Evolutionary conservation across 2,329 filamentous ascomycete species (phyloP).

Genomic region (Pyrenochaeta sp.): DNA sequence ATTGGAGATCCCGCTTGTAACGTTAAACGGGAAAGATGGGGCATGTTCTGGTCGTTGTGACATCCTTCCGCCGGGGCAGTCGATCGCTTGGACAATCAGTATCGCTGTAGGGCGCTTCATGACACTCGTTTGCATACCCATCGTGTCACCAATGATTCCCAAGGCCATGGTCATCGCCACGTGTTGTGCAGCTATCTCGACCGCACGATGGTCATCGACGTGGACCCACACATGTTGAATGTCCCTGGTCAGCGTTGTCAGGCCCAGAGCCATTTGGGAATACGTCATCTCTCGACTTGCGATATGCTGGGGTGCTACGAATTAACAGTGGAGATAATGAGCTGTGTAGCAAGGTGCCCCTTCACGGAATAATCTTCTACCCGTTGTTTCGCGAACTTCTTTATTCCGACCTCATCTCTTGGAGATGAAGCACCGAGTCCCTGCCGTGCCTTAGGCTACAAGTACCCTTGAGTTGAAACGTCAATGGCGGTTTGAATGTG

Average conservation of each 20-base stretch:
- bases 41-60: conserved; percentile 15
- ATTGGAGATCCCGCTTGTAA: conserved; percentile 22
- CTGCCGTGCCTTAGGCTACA: conserved; percentile 23
- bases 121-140: conserved; percentile 15
- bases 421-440: conserved; percentile 28
- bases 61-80: conserved; percentile 16
- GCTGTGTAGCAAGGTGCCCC: conserved; percentile 21
- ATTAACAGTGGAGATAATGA: conserved; percentile 20
- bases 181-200: conserved; percentile 16
- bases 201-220: conserved; percentile 6
- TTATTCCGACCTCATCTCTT: conserved; percentile 29
- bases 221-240: conserved; percentile 9
- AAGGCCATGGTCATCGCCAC: conserved; percentile 16
- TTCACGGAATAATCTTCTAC: conserved; percentile 22
- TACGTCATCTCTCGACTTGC: conserved; percentile 32
- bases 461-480: neutral
- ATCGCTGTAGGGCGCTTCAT: conserved; percentile 21
- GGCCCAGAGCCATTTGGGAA: neutral
- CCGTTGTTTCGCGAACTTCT: conserved; percentile 24
- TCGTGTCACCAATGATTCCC: conserved; percentile 19
- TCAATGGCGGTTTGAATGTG: conserved; percentile 1
- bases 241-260: neutral
- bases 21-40: conserved; percentile 18
- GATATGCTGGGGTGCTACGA: conserved; percentile 9
- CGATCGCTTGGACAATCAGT: conserved; percentile 10